These are phyloP conservation scores for Colletotrichum theobromicola DNA, from an alignment of 2,329 filamentous ascomycete genomes.

Conservation along the genomic window DNA sequence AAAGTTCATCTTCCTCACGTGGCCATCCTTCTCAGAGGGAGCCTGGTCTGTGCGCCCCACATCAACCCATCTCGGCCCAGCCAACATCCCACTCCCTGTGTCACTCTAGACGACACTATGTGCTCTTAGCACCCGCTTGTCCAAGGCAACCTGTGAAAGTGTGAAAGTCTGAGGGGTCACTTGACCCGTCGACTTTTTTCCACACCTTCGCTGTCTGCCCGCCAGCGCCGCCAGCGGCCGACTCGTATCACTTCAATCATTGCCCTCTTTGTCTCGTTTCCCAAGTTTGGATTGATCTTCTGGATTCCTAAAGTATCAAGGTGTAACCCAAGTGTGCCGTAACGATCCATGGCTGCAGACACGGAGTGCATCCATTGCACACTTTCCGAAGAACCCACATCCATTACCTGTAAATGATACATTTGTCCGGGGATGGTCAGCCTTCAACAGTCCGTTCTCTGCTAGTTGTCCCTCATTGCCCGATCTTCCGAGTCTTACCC, in stretches of 20 bases:
- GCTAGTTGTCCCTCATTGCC: not conserved
- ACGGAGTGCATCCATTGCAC: not conserved
- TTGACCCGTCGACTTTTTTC: constrained; percentile 7
- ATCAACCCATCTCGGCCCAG: not conserved
- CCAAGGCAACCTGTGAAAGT: constrained; percentile 19
- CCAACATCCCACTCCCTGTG: constrained; percentile 6
- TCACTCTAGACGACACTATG: not conserved
- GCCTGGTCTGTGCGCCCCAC: constrained; percentile 19
- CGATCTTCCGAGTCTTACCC: not conserved
- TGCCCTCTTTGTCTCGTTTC: not conserved
- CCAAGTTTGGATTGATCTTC: not conserved
- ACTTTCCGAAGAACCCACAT: not conserved
- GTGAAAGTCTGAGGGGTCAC: constrained; percentile 16
- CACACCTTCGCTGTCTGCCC: not conserved
- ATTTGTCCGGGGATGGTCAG: not conserved
- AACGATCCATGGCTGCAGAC: not conserved
- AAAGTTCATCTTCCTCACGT: constrained; percentile 21
- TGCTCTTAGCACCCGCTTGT: not conserved
- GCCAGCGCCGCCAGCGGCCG: too few relatives aligned
- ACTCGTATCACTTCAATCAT: not conserved
- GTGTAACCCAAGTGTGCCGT: not conserved
- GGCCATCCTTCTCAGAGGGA: constrained; percentile 17
- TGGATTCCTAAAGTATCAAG: not conserved
- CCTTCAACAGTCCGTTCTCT: not conserved
- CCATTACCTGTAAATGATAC: not conserved